Evolutionary conservation across 1,284 basidiomycete species (phyloP), one percentile per base, ranked within the genome.

Genomic region (Cutaneotrichosporon daszewskae): DNA sequence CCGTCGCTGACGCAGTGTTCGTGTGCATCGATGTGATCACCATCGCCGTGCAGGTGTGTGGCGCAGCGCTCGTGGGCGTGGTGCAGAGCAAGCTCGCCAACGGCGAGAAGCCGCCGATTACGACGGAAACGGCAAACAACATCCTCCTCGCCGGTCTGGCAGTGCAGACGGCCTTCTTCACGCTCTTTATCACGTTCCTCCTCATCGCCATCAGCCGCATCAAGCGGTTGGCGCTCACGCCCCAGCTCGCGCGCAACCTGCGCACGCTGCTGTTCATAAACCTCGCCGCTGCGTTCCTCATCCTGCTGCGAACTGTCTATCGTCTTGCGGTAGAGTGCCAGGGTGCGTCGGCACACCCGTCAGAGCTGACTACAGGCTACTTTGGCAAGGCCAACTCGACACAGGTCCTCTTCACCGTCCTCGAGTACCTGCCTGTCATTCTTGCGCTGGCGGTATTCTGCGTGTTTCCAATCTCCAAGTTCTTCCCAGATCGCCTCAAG

Each of bases 41-140:
- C 39, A 57, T 69, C 19, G 57, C 68, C 22, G 51, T 73, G 8
- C 72, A 74, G 42, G 59, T 73, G 23, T 54, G 52, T 14, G 73
- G 73, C 8, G 72, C 73, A 0, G 70, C 72, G 8, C 49, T 74
- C n/a, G 66, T 74, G 39, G 73, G 73, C 14, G 60, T 67, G 1
- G 62, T 70, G 8, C 66, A 74, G 45, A 65, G 62, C 12, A 54
- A 55, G 1, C 26, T 39, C 29, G 58, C 58, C 1, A 29, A 44
- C 11, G 57, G 63, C 11, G 44, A 62, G 26, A 13, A 20, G 1
- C 53, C 60, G 3, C 51, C 54, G 6, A 47, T 73, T 14, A 57
- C 58, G 0, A 59, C 64, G 1, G 51, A 64, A 23, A 51, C 64
- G 8, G 72, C 73, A 1, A 71, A 69, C 45, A 54, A 73, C 49